phyloP scores from a whole-genome alignment of 192 early-diverging fungal genomes.

The Backusella australiensis region DNA sequence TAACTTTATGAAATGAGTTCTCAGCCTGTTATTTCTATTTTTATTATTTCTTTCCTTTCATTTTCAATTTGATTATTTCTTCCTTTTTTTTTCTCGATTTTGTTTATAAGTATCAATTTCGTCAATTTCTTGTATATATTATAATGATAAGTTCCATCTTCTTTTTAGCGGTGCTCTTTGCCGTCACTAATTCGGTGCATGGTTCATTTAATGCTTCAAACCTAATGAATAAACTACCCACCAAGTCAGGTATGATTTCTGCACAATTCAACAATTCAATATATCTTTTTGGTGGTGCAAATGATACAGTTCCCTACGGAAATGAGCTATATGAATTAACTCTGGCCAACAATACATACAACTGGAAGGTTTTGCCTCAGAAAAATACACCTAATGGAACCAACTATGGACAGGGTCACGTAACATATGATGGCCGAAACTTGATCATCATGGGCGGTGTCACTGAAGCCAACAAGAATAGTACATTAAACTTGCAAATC shows the following conservation, averaged over 20 bases:
- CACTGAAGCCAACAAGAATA: not conserved
- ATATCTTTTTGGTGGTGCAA: constrained; percentile 24
- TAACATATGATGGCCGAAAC: not conserved
- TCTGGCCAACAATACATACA: constrained; percentile 1
- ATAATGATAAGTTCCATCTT: not conserved
- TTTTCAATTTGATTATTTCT: not conserved
- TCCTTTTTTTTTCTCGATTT: not conserved
- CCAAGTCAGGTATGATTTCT: constrained; percentile 21
- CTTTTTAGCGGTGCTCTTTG: not conserved
- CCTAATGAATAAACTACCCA: not conserved
- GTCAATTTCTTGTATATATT: not conserved
- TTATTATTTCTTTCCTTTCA: not conserved
- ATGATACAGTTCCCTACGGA: not conserved
- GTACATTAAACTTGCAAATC: not conserved
- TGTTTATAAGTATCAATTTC: not conserved
- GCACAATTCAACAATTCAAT: constrained; percentile 16
- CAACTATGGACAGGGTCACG: constrained; percentile 5
- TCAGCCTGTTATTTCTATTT: not conserved
- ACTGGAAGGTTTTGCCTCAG: constrained; percentile 13
- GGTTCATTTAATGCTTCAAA: constrained; percentile 22
- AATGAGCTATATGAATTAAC: constrained; percentile 22
- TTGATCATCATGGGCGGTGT: constrained; percentile 18
- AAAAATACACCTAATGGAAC: not conserved
- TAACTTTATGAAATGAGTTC: not conserved
- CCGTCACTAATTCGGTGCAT: constrained; percentile 4